Evolutionary conservation across 352 stramenopile species (phyloP).

Genomic region (Globisporangium spinosum): DNA sequence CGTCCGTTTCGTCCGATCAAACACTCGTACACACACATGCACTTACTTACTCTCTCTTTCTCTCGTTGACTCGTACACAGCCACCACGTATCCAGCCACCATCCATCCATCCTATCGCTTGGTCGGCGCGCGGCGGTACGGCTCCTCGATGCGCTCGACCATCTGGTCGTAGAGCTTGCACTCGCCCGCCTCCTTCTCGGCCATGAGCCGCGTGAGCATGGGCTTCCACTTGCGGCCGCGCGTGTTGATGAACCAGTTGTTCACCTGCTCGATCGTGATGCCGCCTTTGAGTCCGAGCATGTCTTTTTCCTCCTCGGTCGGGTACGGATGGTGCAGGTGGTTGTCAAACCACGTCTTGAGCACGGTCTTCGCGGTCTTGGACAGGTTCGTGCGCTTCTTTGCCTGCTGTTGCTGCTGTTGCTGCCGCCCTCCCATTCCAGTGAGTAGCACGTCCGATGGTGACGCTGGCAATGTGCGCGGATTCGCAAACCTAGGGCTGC

Average conservation of each 20-base stretch:
- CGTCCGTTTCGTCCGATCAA: background rate
- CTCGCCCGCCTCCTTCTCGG: slow-evolving; percentile 53
- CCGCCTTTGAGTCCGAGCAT: slow-evolving; percentile 54
- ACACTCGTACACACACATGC: background rate
- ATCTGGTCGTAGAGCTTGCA: slow-evolving; percentile 73
- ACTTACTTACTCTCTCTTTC: background rate
- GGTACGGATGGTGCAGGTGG: slow-evolving; percentile 82
- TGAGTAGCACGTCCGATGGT: slow-evolving; percentile 2
- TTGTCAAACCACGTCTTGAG: slow-evolving; percentile 82
- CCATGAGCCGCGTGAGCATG: slow-evolving; percentile 70
- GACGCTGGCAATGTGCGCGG: background rate
- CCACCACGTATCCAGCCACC: background rate
- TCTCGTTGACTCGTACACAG: background rate
- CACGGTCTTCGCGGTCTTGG: slow-evolving; percentile 66
- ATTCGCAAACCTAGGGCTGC: background rate
- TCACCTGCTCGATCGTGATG: slow-evolving; percentile 85
- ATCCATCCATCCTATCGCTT: slow-evolving; percentile 10
- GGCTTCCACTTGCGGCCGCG: slow-evolving; percentile 84
- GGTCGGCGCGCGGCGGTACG: slow-evolving; percentile 44
- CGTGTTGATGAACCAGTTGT: slow-evolving; percentile 90
- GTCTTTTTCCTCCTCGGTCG: slow-evolving; percentile 82
- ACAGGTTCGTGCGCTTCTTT: slow-evolving; percentile 77
- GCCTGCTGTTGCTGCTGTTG: slow-evolving; percentile 20
- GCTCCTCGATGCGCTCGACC: slow-evolving; percentile 75
- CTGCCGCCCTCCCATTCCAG: background rate